Conservation (phyloP, 2,329 filamentous ascomycete species). For the Colletotrichum sansevieriae region DNA sequence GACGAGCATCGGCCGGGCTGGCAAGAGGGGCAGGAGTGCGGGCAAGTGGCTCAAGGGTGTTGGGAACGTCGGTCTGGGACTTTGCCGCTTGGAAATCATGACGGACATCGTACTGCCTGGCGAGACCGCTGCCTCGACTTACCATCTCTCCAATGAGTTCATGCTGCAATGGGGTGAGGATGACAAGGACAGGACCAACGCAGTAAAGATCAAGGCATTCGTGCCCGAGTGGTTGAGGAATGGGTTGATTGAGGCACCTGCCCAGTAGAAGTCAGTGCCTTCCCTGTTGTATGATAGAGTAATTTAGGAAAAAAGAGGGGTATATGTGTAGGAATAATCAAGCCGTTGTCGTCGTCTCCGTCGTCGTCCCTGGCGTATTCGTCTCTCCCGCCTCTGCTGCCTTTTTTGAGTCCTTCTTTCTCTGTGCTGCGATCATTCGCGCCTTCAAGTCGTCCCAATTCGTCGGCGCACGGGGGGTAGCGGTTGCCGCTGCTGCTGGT, state of each 20-base stretch:
- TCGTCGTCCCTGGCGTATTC: neutral
- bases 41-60: constrained; percentile 85
- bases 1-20: constrained; percentile 64
- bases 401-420: constrained; percentile 65
- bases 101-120: constrained; percentile 81
- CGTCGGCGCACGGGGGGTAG: constrained; percentile 20
- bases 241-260: constrained; percentile 51
- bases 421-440: constrained; percentile 49
- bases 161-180: constrained; percentile 39
- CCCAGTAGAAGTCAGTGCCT: constrained; percentile 30
- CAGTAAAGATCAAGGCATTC: constrained; percentile 79
- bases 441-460: constrained; percentile 43
- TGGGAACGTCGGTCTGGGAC: constrained; percentile 87
- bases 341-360: constrained; percentile 9
- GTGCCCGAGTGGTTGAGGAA: constrained; percentile 80
- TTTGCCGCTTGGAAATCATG: constrained; percentile 93
- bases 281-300: constrained; percentile 31
- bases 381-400: constrained; percentile 54
- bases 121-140: constrained; percentile 74
- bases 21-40: constrained; percentile 74
- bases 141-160: constrained; percentile 59
- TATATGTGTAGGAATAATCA: constrained; percentile 34
- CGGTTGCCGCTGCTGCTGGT: neutral
- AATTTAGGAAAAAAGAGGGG: constrained; percentile 29
- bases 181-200: constrained; percentile 53